These are phyloP conservation scores for Trichoderma pleuroti DNA, from an alignment of 2,329 filamentous ascomycete genomes.

Conservation along the genomic window DNA sequence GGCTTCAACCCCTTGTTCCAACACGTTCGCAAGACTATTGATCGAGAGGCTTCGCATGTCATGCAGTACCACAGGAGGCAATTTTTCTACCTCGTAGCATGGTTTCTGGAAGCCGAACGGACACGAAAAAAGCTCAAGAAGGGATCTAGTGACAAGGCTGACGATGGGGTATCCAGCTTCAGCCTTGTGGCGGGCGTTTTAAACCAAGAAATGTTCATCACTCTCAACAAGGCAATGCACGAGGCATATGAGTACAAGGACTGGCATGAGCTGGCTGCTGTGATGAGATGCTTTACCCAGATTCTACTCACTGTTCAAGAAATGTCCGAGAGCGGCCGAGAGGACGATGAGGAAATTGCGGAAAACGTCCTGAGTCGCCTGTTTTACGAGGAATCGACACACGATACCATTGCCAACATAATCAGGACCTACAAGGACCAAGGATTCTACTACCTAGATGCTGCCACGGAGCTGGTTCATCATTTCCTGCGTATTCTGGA, in stretches of 20 bases:
- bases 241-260: constrained; percentile 75
- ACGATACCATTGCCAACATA: constrained; percentile 80
- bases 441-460: constrained; percentile 88
- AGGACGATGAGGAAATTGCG: constrained; percentile 96
- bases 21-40: constrained; percentile 82
- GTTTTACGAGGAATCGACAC: constrained; percentile 96
- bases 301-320: constrained; percentile 89
- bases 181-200: constrained; percentile 84
- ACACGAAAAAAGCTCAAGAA: constrained; percentile 62
- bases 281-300: constrained; percentile 93
- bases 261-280: constrained; percentile 81
- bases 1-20: constrained; percentile 90
- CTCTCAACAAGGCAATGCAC: constrained; percentile 79
- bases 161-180: constrained; percentile 67
- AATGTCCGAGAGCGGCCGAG: constrained; percentile 77
- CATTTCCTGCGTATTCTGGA: constrained; percentile 91
- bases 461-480: constrained; percentile 84
- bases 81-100: constrained; percentile 87
- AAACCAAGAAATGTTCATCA: constrained; percentile 92
- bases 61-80: constrained; percentile 74
- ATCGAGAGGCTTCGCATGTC: constrained; percentile 81
- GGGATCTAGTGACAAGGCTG: constrained; percentile 42
- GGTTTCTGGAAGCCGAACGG: constrained; percentile 88
- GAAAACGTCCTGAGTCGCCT: constrained; percentile 95
- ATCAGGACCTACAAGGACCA: constrained; percentile 88